Base-by-base conservation (phyloP, 441 rosid genomes). In the Mallotus japonicus region DNA sequence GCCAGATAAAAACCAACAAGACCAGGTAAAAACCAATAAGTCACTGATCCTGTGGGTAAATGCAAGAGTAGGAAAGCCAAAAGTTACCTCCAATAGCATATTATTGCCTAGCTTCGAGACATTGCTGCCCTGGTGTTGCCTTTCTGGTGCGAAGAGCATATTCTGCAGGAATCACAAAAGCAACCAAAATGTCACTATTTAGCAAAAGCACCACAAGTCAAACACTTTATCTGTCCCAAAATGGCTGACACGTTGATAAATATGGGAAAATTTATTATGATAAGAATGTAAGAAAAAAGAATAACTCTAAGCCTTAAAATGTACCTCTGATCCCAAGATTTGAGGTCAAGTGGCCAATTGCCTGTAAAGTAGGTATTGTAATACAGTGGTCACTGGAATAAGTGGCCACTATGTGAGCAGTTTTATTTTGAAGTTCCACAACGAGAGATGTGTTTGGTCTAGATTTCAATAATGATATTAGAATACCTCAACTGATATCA, bases 201-300 rank as follows among this genome's bases (percentile, higher is more conserved):
- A 13, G 17, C 8, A 59, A 72, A 62, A 62, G 19, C 67, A 72
- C 0, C 60, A 22, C 50, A 12, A 53, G 53, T 5, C 69, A 42
- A 42, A 40, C 14, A 28, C 34, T 72, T 68, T 54, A 20, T 51
- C 7, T 0, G 37, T 65, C 28, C 44, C 53, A 40, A 34, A 54
- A 28, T 13, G 50, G 28, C 20, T 17, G 9, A 15, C 64, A 73
- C 13, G 67, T 12, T 54, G 42, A 54, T 50, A 13, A 53, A 10
- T 19, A 20, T n/a, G 49, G 57, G 7, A 19, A 37, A 7, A 72
- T 17, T 28, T 51, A 63, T 20, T 71, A 63, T 63, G 53, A 16
- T 63, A 32, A 62, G 24, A 70, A 70, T 70, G 28, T 14, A 70
- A 50, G 56, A 70, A 24, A 46, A 54, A 60, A 70, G 44, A 57